Evolutionary conservation across 2,329 filamentous ascomycete genomes (phyloP).

Genomic region (Hymenoscyphus linearis): DNA sequence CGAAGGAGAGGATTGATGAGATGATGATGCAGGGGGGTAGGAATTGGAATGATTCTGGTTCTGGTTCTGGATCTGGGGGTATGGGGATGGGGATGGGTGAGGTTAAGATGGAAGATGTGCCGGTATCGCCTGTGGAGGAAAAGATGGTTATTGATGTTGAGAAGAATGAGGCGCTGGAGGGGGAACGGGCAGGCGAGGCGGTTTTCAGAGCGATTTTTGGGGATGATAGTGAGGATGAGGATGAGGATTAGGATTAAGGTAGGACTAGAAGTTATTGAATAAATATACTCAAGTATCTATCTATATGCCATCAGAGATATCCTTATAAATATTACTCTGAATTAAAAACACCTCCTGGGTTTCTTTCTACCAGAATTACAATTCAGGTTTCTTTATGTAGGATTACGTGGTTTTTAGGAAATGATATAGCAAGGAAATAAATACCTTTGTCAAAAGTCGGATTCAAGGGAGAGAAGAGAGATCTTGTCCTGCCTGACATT

Average conservation of each 20-base stretch:
- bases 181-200: conserved; percentile 67
- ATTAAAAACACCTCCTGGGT: too few species aligned
- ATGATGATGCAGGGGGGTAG: conserved; percentile 44
- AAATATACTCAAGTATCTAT: not conserved
- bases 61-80: not conserved
- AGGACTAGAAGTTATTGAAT: not conserved
- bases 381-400: too few species aligned
- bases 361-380: too few species aligned
- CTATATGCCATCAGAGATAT: not conserved
- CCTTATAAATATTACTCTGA: too few species aligned
- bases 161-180: conserved; percentile 73
- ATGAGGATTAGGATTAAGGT: not conserved
- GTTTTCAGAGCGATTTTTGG: conserved; percentile 94
- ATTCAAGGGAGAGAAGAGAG: too few species aligned
- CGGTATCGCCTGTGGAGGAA: not conserved
- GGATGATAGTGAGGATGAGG: conserved; percentile 66
- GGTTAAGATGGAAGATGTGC: not conserved
- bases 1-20: conserved; percentile 48
- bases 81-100: not conserved
- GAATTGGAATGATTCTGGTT: conserved; percentile 21
- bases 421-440: too few species aligned
- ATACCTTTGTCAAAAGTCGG: too few species aligned
- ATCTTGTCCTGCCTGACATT: too few species aligned
- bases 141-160: conserved; percentile 57
- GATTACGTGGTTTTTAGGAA: too few species aligned